Conservation (phyloP, 2,329 filamentous ascomycete genomes). For the Beauveria asiatica region DNA sequence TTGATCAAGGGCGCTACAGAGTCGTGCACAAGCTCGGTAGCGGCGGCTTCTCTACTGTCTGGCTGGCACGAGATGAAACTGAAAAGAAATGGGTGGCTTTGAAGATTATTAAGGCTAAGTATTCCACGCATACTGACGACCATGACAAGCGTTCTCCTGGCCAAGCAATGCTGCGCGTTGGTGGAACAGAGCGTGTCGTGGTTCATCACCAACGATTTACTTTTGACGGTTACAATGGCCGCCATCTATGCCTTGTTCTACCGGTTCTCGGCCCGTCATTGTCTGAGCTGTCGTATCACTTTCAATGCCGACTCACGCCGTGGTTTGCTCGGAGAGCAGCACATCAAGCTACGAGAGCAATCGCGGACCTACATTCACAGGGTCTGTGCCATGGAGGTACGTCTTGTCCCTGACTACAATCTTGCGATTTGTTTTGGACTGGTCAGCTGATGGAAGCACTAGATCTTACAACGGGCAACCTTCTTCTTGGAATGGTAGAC, state of each 20-base stretch:
- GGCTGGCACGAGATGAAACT: slow-evolving; percentile 28
- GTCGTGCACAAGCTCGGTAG: slow-evolving; percentile 34
- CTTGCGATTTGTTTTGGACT: not conserved
- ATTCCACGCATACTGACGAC: slow-evolving; percentile 9
- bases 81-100: slow-evolving; percentile 16
- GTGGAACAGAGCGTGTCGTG: slow-evolving; percentile 5
- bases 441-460: not conserved
- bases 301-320: slow-evolving; percentile 14
- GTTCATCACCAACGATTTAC: slow-evolving; percentile 12
- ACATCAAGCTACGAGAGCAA: slow-evolving; percentile 14
- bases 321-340: slow-evolving; percentile 9
- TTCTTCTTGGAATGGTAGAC: slow-evolving; percentile 14
- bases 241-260: slow-evolving; percentile 19
- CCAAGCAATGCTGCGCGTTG: not conserved
- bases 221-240: slow-evolving; percentile 19
- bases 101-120: slow-evolving; percentile 17
- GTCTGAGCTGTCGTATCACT: slow-evolving; percentile 11
- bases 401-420: not conserved
- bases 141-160: not conserved
- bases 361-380: slow-evolving; percentile 16
- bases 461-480: slow-evolving; percentile 16
- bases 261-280: slow-evolving; percentile 17
- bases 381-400: slow-evolving; percentile 20
- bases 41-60: slow-evolving; percentile 35
- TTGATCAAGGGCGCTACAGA: slow-evolving; percentile 28